Percentiles rank a stretch among this genome's conserved stretches.
Conservation (phyloP, 805 yeast genomes). For the Yamadazyma tumulicola region DNA sequence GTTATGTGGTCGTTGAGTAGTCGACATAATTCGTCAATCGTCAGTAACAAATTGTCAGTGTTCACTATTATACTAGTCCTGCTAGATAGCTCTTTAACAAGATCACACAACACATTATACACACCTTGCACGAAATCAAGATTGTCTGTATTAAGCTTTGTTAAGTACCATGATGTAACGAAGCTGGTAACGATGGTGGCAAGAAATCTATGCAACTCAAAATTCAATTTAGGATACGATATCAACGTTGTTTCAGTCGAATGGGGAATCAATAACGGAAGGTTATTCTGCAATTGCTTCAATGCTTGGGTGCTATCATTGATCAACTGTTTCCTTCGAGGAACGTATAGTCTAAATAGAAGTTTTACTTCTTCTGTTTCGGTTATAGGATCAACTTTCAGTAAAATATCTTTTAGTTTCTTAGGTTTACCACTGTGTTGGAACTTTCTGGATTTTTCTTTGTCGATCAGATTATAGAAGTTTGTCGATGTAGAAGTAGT, state of each 20-base stretch:
- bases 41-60: constrained; percentile 12
- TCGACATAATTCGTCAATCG: constrained; percentile 23
- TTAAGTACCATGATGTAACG: constrained; percentile 23
- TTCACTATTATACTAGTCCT: constrained; percentile 8
- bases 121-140: constrained; percentile 24
- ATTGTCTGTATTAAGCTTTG: constrained; percentile 30
- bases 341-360: constrained; percentile 31
- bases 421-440: constrained; percentile 1
- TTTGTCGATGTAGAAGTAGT: constrained; percentile 15
- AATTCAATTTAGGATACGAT: constrained; percentile 21
- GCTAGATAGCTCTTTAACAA: constrained; percentile 15
- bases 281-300: constrained; percentile 20
- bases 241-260: constrained; percentile 12
- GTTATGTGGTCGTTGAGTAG: constrained; percentile 22
- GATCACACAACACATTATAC: constrained; percentile 21
- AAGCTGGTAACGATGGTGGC: constrained; percentile 24
- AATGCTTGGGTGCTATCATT: constrained; percentile 22
- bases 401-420: constrained; percentile 5
- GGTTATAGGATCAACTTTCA: constrained; percentile 5
- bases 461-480: constrained; percentile 11
- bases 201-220: constrained; percentile 36
- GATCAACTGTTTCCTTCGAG: constrained; percentile 18
- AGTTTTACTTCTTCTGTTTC: constrained; percentile 31
- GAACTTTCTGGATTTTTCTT: constrained; percentile 6
- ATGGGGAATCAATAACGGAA: constrained; percentile 26